phyloP scores from a whole-genome alignment of 2,329 filamentous ascomycete species.

The Talaromyces sp. region DNA sequence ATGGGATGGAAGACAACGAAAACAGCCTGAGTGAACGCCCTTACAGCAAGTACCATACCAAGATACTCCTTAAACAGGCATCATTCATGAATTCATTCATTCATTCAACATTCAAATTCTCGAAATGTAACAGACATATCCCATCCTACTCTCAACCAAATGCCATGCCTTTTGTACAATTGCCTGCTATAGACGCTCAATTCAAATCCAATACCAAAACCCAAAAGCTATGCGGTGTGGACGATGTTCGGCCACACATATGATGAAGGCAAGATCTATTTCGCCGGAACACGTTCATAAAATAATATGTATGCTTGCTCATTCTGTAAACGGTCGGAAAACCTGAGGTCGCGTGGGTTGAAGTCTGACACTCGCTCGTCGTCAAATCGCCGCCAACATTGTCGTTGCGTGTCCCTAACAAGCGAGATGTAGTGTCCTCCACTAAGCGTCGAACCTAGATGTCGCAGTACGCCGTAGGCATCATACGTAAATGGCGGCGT shows the following conservation, averaged over 20 bases:
- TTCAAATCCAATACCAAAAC: not conserved
- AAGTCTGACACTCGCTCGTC: conserved; percentile 56
- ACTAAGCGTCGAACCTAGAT: conserved; percentile 63
- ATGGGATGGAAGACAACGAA: not conserved
- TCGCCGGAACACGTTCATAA: conserved; percentile 51
- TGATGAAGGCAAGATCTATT: conserved; percentile 25
- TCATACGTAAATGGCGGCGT: conserved; percentile 69
- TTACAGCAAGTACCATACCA: not conserved
- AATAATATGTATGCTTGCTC: conserved; percentile 65
- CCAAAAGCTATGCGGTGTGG: not conserved
- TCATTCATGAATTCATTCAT: conserved; percentile 10
- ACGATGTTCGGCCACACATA: not conserved
- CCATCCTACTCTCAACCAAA: not conserved
- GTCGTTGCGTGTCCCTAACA: conserved; percentile 57
- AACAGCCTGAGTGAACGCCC: not conserved
- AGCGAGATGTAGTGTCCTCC: conserved; percentile 78
- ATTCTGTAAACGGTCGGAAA: conserved; percentile 54
- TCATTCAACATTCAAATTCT: not conserved
- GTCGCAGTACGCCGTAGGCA: conserved; percentile 78
- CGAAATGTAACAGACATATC: not conserved
- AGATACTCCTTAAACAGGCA: not conserved
- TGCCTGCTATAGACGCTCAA: conserved; percentile 12
- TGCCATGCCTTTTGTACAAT: conserved; percentile 13
- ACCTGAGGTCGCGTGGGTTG: conserved; percentile 50
- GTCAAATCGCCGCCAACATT: conserved; percentile 60